Percentiles rank a stretch among this genome's conserved stretches.
These are phyloP conservation scores for Eutrema yunnanense DNA, from an alignment of 345 rosid species.

Conservation along the genomic window DNA sequence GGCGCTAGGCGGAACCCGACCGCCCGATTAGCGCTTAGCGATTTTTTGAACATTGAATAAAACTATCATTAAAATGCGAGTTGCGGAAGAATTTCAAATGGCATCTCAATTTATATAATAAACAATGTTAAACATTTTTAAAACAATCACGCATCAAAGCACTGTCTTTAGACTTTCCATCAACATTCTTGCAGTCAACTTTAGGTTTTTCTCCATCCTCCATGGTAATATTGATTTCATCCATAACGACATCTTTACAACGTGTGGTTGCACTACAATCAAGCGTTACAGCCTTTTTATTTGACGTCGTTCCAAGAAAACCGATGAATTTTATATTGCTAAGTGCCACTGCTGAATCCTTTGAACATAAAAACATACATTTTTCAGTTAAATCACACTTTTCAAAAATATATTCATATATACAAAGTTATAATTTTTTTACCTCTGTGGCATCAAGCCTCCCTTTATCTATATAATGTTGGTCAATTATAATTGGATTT, in stretches of 20 bases:
- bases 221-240: conserved; percentile 13
- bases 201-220: conserved; percentile 8
- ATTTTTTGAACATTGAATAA: too few species aligned
- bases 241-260: conserved; percentile 10
- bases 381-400: neutral
- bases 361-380: neutral
- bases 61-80: too few species aligned
- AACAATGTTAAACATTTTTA: neutral
- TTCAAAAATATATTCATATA: neutral
- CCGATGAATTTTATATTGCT: conserved; percentile 2
- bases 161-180: conserved; percentile 4
- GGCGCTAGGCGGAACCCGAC: too few species aligned
- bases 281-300: neutral
- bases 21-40: too few species aligned
- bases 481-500: conserved; percentile 27
- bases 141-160: conserved; percentile 5
- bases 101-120: too few species aligned
- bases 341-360: conserved; percentile 20
- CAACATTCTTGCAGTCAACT: conserved; percentile 8
- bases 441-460: neutral
- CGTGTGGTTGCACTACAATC: conserved; percentile 4
- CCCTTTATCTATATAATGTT: conserved; percentile 10
- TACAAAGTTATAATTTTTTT: neutral
- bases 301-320: conserved; percentile 12
- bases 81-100: too few species aligned